Evolutionary conservation across 805 yeast species (phyloP).

Genomic region (Candida stauntonica): DNA sequence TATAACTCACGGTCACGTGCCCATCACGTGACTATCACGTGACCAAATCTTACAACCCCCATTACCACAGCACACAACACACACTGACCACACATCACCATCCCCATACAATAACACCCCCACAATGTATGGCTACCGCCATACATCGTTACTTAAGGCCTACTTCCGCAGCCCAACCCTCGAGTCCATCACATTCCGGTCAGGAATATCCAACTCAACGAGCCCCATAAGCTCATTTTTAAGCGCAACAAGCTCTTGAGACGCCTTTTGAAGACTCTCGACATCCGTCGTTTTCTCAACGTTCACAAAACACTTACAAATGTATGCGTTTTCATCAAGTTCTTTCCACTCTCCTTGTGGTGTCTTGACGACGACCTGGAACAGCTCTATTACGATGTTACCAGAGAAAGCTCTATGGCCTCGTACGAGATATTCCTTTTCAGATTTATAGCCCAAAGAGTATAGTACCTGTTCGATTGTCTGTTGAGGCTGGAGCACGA

Average conservation of each 20-base stretch:
- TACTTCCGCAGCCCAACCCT: slow-evolving; percentile 31
- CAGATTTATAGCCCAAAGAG: slow-evolving; percentile 67
- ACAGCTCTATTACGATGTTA: slow-evolving; percentile 56
- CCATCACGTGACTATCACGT: no score
- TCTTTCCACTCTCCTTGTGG: slow-evolving; percentile 28
- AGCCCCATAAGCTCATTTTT: slow-evolving; percentile 67
- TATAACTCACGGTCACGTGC: no score
- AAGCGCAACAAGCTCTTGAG: slow-evolving; percentile 54
- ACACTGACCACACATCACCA: no score
- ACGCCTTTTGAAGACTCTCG: slow-evolving; percentile 62
- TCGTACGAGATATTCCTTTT: slow-evolving; percentile 54
- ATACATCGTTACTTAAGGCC: no score
- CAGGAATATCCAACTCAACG: slow-evolving; percentile 68
- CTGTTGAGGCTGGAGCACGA: slow-evolving; percentile 30
- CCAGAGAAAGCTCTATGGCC: slow-evolving; percentile 59
- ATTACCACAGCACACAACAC: no score
- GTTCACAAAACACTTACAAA: slow-evolving; percentile 65
- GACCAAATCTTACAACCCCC: no score
- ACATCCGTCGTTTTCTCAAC: slow-evolving; percentile 71
- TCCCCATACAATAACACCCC: no score
- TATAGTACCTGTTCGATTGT: slow-evolving; percentile 39
- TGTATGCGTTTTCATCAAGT: slow-evolving; percentile 47
- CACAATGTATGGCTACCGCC: no score
- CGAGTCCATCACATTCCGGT: slow-evolving; percentile 77
- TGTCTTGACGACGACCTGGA: slow-evolving; percentile 36